These are phyloP conservation scores for Persicaria tinctoria DNA, from an alignment of 148 eudicot genomes.

Conservation along the genomic window DNA sequence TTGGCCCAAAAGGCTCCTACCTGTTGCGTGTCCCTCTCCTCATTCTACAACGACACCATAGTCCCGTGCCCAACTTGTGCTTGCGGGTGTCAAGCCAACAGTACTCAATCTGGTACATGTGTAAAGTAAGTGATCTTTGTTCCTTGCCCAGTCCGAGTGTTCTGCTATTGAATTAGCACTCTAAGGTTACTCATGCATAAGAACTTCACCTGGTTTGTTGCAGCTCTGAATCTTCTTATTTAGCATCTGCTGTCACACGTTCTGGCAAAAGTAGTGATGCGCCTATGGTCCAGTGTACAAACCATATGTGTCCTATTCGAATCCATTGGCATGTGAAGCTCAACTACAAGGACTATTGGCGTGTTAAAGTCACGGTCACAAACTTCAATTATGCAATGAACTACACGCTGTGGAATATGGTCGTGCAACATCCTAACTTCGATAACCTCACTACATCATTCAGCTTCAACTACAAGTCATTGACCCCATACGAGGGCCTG, in stretches of 20 bases:
- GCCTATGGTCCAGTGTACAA: constrained; percentile 51
- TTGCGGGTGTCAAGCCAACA: constrained; percentile 50
- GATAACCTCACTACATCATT: constrained; percentile 48
- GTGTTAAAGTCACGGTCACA: constrained; percentile 53
- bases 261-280: constrained; percentile 15
- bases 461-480: constrained; percentile 51
- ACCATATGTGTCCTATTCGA: constrained; percentile 66
- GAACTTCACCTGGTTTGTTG: neutral
- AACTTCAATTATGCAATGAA: constrained; percentile 61
- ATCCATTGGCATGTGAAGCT: constrained; percentile 67
- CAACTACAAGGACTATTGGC: constrained; percentile 69
- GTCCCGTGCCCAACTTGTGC: constrained; percentile 57
- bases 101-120: constrained; percentile 40
- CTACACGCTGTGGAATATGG: constrained; percentile 65
- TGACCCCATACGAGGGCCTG: constrained; percentile 32
- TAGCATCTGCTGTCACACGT: constrained; percentile 35
- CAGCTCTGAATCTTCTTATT: constrained; percentile 45
- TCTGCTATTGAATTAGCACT: neutral
- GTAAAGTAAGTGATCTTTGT: constrained; percentile 31
- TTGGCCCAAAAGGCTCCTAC: constrained; percentile 48
- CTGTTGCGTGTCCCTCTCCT: constrained; percentile 69
- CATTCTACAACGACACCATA: constrained; percentile 55
- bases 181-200: neutral
- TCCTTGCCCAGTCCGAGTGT: neutral
- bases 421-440: constrained; percentile 61